phyloP scores from a whole-genome alignment of 2,329 filamentous ascomycete genomes.

The Aspergillus arachidicola region DNA sequence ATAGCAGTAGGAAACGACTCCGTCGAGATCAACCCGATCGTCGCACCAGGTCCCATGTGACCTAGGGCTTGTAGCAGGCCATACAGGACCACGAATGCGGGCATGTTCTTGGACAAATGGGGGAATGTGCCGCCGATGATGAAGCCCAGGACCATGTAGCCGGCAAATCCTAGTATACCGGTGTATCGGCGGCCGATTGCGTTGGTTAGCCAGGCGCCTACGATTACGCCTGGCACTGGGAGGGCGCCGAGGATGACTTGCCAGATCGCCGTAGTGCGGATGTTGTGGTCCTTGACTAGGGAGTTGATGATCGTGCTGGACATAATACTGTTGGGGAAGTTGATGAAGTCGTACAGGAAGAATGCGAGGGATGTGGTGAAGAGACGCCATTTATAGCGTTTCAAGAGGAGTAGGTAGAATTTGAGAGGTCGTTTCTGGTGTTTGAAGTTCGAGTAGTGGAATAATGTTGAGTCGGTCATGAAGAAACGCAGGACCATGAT shows the following conservation, averaged over 20 bases:
- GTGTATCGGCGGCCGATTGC: slow-evolving; percentile 34
- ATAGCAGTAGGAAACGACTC: slow-evolving; percentile 39
- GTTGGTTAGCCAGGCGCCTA: slow-evolving; percentile 38
- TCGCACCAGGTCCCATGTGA: slow-evolving; percentile 39
- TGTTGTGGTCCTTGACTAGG: slow-evolving; percentile 33
- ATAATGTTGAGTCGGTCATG: slow-evolving; percentile 38
- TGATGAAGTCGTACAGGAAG: slow-evolving; percentile 43
- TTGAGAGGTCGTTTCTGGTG: slow-evolving; percentile 25
- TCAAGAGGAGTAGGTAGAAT: slow-evolving; percentile 28
- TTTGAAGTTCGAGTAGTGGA: slow-evolving; percentile 37
- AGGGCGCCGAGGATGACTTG: slow-evolving; percentile 37
- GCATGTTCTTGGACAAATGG: slow-evolving; percentile 30
- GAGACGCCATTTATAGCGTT: slow-evolving; percentile 31
- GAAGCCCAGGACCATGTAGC: slow-evolving; percentile 33
- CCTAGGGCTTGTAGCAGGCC: slow-evolving; percentile 36
- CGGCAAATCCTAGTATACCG: slow-evolving; percentile 34
- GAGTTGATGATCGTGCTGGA: slow-evolving; percentile 37
- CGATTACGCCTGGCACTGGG: slow-evolving; percentile 36
- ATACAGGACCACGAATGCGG: slow-evolving; percentile 39
- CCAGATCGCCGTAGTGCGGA: slow-evolving; percentile 39
- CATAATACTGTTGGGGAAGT: slow-evolving; percentile 43
- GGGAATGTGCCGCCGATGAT: slow-evolving; percentile 34
- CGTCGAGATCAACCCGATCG: slow-evolving; percentile 35
- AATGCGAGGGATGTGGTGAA: slow-evolving; percentile 37
- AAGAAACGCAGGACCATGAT: slow-evolving; percentile 37